Evolutionary conservation across 345 rosid species (phyloP).

Genomic region (Salix udensis): DNA sequence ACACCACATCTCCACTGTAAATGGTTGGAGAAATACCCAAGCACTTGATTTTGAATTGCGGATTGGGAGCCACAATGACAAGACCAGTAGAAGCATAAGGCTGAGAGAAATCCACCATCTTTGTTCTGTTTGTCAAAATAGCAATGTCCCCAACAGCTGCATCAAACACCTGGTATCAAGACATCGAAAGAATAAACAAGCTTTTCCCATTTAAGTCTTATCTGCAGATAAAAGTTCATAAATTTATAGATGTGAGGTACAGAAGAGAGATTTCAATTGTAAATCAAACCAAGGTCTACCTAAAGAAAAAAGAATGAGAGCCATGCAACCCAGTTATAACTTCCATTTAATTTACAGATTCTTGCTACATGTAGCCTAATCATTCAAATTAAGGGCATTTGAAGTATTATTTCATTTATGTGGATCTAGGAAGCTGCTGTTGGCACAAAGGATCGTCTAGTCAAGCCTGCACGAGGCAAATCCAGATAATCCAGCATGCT

Average conservation of each 20-base stretch:
- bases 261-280: neutral
- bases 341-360: neutral
- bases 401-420: neutral
- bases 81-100: constrained; percentile 47
- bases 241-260: neutral
- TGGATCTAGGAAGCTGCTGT: neutral
- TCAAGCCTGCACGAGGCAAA: neutral
- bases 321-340: neutral
- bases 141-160: constrained; percentile 83
- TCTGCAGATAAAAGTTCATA: constrained; percentile 1
- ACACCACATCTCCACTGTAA: constrained; percentile 30
- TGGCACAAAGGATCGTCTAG: neutral
- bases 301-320: neutral
- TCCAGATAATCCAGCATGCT: neutral
- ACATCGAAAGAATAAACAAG: constrained; percentile 1
- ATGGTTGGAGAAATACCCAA: constrained; percentile 34
- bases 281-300: neutral
- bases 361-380: too few relatives aligned
- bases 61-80: constrained; percentile 26
- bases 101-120: constrained; percentile 84
- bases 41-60: constrained; percentile 21
- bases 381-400: neutral
- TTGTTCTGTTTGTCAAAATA: constrained; percentile 70
- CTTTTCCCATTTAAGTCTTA: neutral
- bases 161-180: constrained; percentile 55